Conservation (phyloP, 495 filamentous ascomycete species). For the Hypoxylon subgilvum region DNA sequence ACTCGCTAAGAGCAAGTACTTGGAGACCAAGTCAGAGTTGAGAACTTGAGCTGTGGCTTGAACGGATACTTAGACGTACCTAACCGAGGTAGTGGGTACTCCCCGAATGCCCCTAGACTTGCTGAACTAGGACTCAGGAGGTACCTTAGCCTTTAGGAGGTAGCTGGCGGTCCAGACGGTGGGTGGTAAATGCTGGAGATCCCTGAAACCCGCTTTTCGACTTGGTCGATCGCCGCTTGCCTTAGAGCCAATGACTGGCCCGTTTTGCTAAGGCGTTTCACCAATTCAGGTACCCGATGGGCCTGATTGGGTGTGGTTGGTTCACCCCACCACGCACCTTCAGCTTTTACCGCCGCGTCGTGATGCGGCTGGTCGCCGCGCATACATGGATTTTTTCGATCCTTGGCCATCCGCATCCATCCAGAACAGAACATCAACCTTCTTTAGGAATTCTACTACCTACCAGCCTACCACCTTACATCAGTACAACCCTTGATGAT, state of each 20-base stretch:
- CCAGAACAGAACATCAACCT: background rate
- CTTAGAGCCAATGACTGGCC: slow-evolving; percentile 23
- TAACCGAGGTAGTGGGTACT: no score
- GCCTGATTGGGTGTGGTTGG: slow-evolving; percentile 27
- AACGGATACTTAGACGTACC: no score
- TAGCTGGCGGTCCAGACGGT: no score
- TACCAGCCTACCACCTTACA: background rate
- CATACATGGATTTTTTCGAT: slow-evolving; percentile 21
- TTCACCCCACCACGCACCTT: slow-evolving; percentile 18
- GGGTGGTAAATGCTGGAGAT: background rate
- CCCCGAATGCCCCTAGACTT: background rate
- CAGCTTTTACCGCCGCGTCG: slow-evolving; percentile 32
- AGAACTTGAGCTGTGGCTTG: no score
- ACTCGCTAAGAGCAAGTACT: no score
- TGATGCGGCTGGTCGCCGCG: no score
- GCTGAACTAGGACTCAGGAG: no score
- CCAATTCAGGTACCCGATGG: slow-evolving; percentile 36
- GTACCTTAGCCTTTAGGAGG: no score
- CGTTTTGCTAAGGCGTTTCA: slow-evolving; percentile 22
- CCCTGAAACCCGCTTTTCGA: slow-evolving; percentile 35
- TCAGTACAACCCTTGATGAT: background rate
- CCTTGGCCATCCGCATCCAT: background rate
- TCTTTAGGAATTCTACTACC: background rate
- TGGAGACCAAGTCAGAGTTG: no score
- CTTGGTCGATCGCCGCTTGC: slow-evolving; percentile 20